Evolutionary conservation across 2,329 filamentous ascomycete genomes (phyloP).

Genomic region (Myriangium duriaei): DNA sequence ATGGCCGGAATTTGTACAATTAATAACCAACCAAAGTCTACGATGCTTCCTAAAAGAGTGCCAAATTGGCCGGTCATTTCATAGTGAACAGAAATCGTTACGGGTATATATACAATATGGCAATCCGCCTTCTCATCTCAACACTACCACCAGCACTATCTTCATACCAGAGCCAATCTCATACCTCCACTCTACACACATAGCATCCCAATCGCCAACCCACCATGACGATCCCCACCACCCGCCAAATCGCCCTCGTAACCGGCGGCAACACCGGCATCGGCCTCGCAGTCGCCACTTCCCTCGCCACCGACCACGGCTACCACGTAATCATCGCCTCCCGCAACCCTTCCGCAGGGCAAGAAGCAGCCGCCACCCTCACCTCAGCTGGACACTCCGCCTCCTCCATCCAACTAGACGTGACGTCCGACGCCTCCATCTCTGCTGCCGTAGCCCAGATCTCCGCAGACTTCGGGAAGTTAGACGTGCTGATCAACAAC

Average conservation of each 20-base stretch:
- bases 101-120: no score
- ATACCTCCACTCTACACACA: no score
- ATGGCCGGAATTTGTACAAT: no score
- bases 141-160: no score
- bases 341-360: constrained; percentile 24
- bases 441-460: constrained; percentile 22
- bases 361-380: constrained; percentile 24
- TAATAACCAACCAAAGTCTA: no score
- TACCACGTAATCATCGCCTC: constrained; percentile 31
- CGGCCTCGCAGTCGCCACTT: constrained; percentile 30
- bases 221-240: no score
- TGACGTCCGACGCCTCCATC: constrained; percentile 32
- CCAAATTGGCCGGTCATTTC: no score
- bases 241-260: constrained; percentile 22
- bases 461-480: constrained; percentile 16
- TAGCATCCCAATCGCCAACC: no score
- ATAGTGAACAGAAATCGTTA: no score
- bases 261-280: constrained; percentile 34
- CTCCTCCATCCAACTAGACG: constrained; percentile 29
- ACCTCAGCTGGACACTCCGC: constrained; percentile 17
- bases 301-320: constrained; percentile 25
- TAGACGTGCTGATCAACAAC: constrained; percentile 29
- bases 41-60: no score
- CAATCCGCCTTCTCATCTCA: no score
- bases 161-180: no score